Base-by-base conservation (phyloP, 306 rosid genomes). In the Vigna angularis region DNA sequence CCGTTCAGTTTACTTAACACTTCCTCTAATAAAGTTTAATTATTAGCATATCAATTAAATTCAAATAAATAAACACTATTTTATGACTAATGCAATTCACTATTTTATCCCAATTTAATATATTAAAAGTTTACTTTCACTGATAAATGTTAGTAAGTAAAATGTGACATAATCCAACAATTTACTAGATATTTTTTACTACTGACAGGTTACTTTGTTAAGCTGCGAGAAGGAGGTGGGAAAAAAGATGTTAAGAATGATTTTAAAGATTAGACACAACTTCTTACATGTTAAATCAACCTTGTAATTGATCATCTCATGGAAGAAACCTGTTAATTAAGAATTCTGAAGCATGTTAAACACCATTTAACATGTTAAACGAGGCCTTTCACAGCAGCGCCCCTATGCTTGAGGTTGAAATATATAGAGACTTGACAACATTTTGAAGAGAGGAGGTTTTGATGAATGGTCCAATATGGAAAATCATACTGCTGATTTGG, bases 391-490 rank as follows among this genome's bases (percentile, higher is more conserved):
- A 49, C 28, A 26, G 28, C 28, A 26, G 28, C 28, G 28, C 28
- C 55, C 18, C 55, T 49, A 14, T 66, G 72, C 38, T 45, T 67
- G 24, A 45, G 50, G 40, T 67, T 18, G 24, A 11, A 55, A 9
- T 55, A 55, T 55, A 28, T 55, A 24, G 3, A 32, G 2, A 11
- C 22, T 2, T 63, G 12, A 16, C 26, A 63, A 34, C 66, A 61
- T 32, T 20, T 56, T 56, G 14, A 14, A 56, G 52, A 72, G 24
- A 72, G 20, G 4, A 36, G 51, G 51, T 10, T 48, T 48, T 67
- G 48, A 51, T 30, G 56, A 50, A 30, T n/a, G 63, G 30, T 51
- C 30, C 48, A 34, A 70, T 70, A n/a, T 58, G 40, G 73, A 66
- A 66, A 67, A 22, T 45, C 56, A 67, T 67, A 40, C 71, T 66